Evolutionary conservation across 2,329 filamentous ascomycete genomes (phyloP).

Genomic region (Cercospora berteroae): DNA sequence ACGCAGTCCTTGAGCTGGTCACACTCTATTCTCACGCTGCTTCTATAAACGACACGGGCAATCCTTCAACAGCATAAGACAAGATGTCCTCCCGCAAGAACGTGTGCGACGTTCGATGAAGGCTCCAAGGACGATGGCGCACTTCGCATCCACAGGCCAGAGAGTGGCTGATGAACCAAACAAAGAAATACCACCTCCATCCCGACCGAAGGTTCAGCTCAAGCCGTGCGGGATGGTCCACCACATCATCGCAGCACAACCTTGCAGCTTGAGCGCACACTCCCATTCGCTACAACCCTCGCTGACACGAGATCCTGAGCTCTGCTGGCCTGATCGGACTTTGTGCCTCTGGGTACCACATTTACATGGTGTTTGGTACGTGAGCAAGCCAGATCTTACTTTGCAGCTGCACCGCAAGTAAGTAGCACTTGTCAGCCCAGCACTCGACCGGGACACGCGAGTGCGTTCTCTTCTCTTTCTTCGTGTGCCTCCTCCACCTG

Average conservation of each 20-base stretch:
- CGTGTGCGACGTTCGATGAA: not conserved
- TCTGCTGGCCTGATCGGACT: slow-evolving; percentile 2
- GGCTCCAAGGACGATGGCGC: slow-evolving; percentile 1
- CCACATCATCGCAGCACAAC: slow-evolving; percentile 13
- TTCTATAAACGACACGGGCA: not conserved
- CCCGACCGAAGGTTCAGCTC: slow-evolving; percentile 11
- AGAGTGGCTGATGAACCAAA: not conserved
- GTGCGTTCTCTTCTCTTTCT: not conserved
- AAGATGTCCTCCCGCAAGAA: not conserved
- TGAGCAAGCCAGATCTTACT: slow-evolving; percentile 3
- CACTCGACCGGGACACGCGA: not conserved
- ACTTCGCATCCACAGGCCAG: not conserved
- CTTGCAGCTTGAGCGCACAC: slow-evolving; percentile 12
- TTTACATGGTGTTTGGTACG: not conserved
- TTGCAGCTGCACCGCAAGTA: not conserved
- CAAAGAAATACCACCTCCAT: not conserved
- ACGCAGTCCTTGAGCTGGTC: not conserved
- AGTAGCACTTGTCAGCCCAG: not conserved
- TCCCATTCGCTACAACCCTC: slow-evolving; percentile 12
- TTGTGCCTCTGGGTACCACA: not conserved
- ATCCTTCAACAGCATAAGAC: not conserved
- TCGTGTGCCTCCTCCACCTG: not conserved
- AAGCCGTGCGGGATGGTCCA: slow-evolving; percentile 11
- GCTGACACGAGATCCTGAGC: slow-evolving; percentile 5
- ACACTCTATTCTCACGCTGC: not conserved